Evolutionary conservation across 169 alveolate species (phyloP), one percentile per base, ranked within the genome.

Genomic region (Cryptosporidium sp.): DNA sequence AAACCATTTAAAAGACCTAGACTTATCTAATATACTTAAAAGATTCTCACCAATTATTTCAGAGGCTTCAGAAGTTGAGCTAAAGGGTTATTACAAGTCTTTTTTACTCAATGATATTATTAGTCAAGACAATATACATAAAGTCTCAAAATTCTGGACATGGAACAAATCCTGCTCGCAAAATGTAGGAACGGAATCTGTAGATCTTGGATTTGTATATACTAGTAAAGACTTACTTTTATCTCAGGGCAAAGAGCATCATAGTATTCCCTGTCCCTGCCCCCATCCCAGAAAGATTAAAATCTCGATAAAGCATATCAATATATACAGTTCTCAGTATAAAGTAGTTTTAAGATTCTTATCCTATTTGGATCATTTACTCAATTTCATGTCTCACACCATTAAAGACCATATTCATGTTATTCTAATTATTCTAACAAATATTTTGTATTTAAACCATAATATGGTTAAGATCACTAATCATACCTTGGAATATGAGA

Each of bases 331-430:
- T 43, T 31, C 33, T 21, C 65, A 65, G 29, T 80, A 29, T 26
- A 80, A 65, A 26, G 29, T 29, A 10, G 43, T 65, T n/a, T 14
- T 62, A 29, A 55, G 41, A 41, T 80, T 80, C 51, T 39, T 80
- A 26, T 37, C 59, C 43, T 80, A 62, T 29, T 26, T 80, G 37
- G 89, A 80, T 18, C 55, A 80, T 48, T 12, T 80, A 26, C 62
- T 80, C 5, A 52, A 80, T 8, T 21, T 29, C 10, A 80, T 80
- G 89, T 35, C 89, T 26, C 89, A 80, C 26, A 41, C 73, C 14
- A 16, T 80, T 18, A 80, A 41, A 4, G 69, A 62, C 18, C 41
- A 62, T 26, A 14, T 50, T 18, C 68, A 59, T n/a, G 29, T 37
- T 2, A 80, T 80, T 5, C 33, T 80, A 21, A 48, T 59, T 4